phyloP scores from a whole-genome alignment of 1,284 basidiomycete species.

The Fereydounia khargensis region DNA sequence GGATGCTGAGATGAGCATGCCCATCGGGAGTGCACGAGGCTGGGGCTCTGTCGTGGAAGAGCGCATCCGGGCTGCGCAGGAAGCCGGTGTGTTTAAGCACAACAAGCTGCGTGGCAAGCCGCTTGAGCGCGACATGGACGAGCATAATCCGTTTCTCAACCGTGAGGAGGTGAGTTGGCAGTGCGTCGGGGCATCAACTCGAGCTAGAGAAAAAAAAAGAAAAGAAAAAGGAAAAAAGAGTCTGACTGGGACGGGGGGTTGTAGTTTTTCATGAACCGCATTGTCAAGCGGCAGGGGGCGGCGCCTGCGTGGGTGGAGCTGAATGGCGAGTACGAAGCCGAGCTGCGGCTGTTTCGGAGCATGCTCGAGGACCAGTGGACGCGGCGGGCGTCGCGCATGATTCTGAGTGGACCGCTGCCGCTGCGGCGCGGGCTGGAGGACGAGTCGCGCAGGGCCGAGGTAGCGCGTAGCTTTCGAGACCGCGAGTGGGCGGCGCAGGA shows the following conservation, averaged over 20 bases:
- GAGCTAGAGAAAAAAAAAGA: not conserved
- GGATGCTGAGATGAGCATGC: not conserved
- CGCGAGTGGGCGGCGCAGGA: slow-evolving; percentile 73
- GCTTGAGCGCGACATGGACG: slow-evolving; percentile 65
- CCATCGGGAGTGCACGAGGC: too few relatives aligned
- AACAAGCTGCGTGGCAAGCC: slow-evolving; percentile 75
- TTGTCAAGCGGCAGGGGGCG: slow-evolving; percentile 78
- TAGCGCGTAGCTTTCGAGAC: slow-evolving; percentile 66
- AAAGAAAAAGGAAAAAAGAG: not conserved
- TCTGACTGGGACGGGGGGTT: too few relatives aligned
- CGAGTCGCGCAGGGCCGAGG: slow-evolving; percentile 7
- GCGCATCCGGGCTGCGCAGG: slow-evolving; percentile 65
- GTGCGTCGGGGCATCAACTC: too few relatives aligned
- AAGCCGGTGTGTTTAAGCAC: slow-evolving; percentile 70
- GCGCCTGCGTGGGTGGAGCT: slow-evolving; percentile 88
- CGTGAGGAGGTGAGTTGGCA: too few relatives aligned
- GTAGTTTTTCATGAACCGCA: slow-evolving; percentile 76
- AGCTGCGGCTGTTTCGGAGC: slow-evolving; percentile 67
- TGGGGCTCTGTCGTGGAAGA: slow-evolving; percentile 47
- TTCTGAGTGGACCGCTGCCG: slow-evolving; percentile 54
- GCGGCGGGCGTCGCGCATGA: slow-evolving; percentile 66
- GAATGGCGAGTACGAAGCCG: slow-evolving; percentile 67
- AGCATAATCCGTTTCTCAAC: slow-evolving; percentile 68
- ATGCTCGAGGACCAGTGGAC: slow-evolving; percentile 67
- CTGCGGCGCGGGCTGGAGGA: slow-evolving; percentile 1